phyloP scores from a whole-genome alignment of 2,329 filamentous ascomycete genomes.

The Septoria petroselini region DNA sequence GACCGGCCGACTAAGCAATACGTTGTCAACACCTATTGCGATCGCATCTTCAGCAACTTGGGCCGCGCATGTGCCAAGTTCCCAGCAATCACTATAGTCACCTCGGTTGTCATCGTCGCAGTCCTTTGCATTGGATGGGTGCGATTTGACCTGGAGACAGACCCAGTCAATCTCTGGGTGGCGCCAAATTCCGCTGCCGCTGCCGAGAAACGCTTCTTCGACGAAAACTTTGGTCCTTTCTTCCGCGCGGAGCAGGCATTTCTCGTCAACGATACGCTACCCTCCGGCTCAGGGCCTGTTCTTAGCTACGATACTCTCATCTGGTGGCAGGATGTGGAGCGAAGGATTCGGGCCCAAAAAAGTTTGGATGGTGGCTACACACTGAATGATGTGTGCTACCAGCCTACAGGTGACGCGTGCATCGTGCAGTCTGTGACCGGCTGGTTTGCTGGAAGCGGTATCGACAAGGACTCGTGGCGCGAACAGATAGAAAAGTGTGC shows the following conservation, averaged over 20 bases:
- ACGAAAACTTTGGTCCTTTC: constrained; percentile 89
- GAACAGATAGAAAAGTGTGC: constrained; percentile 69
- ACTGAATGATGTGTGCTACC: constrained; percentile 86
- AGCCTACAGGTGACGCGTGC: constrained; percentile 83
- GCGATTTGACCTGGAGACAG: constrained; percentile 81
- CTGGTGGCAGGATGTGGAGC: constrained; percentile 94
- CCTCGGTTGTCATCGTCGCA: constrained; percentile 70
- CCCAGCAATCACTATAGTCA: constrained; percentile 75
- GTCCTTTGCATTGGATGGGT: constrained; percentile 85
- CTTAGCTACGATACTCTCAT: constrained; percentile 81
- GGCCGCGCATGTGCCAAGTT: constrained; percentile 79
- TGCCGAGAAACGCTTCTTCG: constrained; percentile 90
- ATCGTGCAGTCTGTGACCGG: constrained; percentile 90
- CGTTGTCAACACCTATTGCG: constrained; percentile 76
- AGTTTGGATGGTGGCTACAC: constrained; percentile 65
- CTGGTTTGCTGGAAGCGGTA: constrained; percentile 65
- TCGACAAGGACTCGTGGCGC: constrained; percentile 65
- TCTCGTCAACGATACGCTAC: constrained; percentile 77
- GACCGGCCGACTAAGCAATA: constrained; percentile 79
- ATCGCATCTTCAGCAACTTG: constrained; percentile 73
- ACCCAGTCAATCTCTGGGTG: constrained; percentile 95
- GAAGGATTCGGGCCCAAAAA: constrained; percentile 68
- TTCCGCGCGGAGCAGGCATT: constrained; percentile 93
- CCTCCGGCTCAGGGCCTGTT: constrained; percentile 67
- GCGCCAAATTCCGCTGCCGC: constrained; percentile 87